These are phyloP conservation scores for Camillea tinctor DNA, from an alignment of 2,329 filamentous ascomycete species.

Conservation along the genomic window DNA sequence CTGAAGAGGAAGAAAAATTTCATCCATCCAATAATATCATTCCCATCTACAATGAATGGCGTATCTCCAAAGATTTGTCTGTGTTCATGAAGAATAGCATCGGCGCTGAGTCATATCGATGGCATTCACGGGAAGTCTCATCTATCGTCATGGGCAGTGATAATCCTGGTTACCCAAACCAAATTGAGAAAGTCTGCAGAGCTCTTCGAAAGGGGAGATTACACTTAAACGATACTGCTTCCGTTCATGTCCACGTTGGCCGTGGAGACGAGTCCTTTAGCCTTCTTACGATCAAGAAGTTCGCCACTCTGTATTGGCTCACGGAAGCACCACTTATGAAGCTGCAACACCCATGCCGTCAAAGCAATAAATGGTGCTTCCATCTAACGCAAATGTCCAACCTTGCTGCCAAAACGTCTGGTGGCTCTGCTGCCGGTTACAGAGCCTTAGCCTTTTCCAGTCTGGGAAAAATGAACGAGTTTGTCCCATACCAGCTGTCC, in stretches of 20 bases:
- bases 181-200: constrained; percentile 19
- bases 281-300: constrained; percentile 26
- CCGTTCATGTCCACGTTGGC: constrained; percentile 28
- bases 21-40: constrained; percentile 15
- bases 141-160: constrained; percentile 20
- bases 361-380: constrained; percentile 7
- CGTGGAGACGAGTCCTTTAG: constrained; percentile 27
- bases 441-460: neutral
- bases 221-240: constrained; percentile 22
- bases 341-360: constrained; percentile 26
- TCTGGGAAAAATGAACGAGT: constrained; percentile 3
- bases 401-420: constrained; percentile 2
- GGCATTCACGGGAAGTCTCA: constrained; percentile 21
- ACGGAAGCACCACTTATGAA: constrained; percentile 18
- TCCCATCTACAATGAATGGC: constrained; percentile 21
- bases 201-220: constrained; percentile 19
- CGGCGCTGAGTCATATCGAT: constrained; percentile 7
- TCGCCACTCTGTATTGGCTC: constrained; percentile 20
- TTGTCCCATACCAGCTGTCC: constrained; percentile 9
- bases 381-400: constrained; percentile 7
- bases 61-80: constrained; percentile 16
- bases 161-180: constrained; percentile 5
- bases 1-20: constrained; percentile 12
- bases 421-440: neutral
- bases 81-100: neutral